A percentile compares a stretch with the other conserved stretches of the same genome.
Evolutionary conservation across 176 grass and related monocot genomes (phyloP).

Genomic region (Chloris gayana): DNA sequence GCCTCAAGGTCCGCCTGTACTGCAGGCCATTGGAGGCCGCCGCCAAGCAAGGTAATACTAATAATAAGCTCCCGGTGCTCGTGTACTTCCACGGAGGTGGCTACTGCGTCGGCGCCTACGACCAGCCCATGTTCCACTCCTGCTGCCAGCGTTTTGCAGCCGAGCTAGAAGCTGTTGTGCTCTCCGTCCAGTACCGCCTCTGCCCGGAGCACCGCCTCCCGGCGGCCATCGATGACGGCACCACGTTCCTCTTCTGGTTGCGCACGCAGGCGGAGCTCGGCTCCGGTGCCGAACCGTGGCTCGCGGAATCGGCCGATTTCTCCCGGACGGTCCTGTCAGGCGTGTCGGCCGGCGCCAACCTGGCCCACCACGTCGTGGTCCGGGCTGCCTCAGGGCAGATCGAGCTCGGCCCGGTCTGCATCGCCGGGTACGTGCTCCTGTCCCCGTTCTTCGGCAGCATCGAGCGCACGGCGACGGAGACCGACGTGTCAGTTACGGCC

Average conservation of each 20-base stretch:
- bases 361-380: conserved; percentile 44
- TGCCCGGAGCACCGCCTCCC: conserved; percentile 66
- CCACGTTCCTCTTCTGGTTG: conserved; percentile 43
- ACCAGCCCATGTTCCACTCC: not conserved
- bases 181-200: conserved; percentile 68
- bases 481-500: conserved; percentile 36
- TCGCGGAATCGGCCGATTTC: conserved; percentile 39
- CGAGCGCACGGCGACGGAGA: conserved; percentile 29
- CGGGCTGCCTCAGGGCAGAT: not conserved
- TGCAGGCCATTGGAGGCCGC: not conserved
- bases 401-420: not conserved
- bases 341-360: conserved; percentile 46
- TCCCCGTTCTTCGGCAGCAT: conserved; percentile 57
- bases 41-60: not conserved
- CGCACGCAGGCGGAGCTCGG: not conserved
- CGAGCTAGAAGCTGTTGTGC: conserved; percentile 36
- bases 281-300: conserved; percentile 27
- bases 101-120: conserved; percentile 22
- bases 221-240: conserved; percentile 59
- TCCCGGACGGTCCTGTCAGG: conserved; percentile 38
- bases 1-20: conserved; percentile 32
- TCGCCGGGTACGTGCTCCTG: conserved; percentile 58
- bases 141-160: conserved; percentile 4
- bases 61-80: conserved; percentile 23
- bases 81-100: conserved; percentile 46